Evolutionary conservation across 345 rosid genomes (phyloP), one percentile per base, ranked within the genome.

Genomic region (Hibiscus syriacus): DNA sequence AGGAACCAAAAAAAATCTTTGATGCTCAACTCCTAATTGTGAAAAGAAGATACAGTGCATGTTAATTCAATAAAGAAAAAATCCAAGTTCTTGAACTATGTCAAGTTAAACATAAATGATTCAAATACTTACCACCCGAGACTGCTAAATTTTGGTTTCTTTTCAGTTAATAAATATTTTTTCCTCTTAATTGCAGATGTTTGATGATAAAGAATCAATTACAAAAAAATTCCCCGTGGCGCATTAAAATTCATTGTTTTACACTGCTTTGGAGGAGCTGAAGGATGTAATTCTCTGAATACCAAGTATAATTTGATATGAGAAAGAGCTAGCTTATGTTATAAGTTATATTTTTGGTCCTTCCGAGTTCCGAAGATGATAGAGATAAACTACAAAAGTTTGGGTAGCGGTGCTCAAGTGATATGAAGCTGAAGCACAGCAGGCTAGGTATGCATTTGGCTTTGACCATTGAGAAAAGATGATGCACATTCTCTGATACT

Each of bases 161-260:
- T 17, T 30, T 3, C 14, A 30, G 11, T 57, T 29, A 7, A 16
- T 6, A 16, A 29, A 7, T 59, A 25, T 4, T 3, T 57, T 4
- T 59, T 34, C n/a, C 12, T 12, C 62, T 55, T 61, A 65, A 16
- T 75, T 80, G 82, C 39, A 80, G 86, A 68, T 76, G 79, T 74
- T 73, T 80, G 70, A 80, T 22, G 58, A 68, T 46, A 6, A 43
- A 50, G 58, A 55, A 63, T 50, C 54, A 22, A 57, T 49, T 66
- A 2, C n/a, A 74, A 69, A 22, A 46, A 57, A 34, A 16, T 53
- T 46, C 41, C 20, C 30, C 55, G 3, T 43, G 50, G 64, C n/a
- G n/a, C 66, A 32, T 55, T 58, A 22, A 50, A 39, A 2, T 34
- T 39, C 39, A 52, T 55, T 5, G 20, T 49, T 59, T 64, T 53